phyloP scores from a whole-genome alignment of 2,329 filamentous ascomycete species.

The Penicillium sclerotiorum region DNA sequence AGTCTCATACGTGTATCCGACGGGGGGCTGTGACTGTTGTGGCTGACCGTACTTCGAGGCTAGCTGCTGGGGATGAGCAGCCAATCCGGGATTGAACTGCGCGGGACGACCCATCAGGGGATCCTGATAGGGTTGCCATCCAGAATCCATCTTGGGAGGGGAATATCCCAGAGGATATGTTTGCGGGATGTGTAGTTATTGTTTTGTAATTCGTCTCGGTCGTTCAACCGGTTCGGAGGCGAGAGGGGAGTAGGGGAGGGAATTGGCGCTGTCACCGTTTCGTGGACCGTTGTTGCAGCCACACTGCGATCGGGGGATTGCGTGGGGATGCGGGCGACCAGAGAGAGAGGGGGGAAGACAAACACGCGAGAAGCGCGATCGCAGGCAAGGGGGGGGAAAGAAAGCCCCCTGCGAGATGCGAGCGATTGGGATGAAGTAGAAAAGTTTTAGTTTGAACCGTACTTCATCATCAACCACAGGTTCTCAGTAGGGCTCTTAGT shows the following conservation, averaged over 20 bases:
- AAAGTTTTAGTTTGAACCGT: constrained; percentile 21
- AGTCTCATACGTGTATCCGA: constrained; percentile 68
- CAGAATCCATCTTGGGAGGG: constrained; percentile 49
- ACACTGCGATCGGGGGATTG: constrained; percentile 34
- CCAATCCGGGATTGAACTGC: constrained; percentile 63
- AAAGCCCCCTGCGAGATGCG: constrained; percentile 21
- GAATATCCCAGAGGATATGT: constrained; percentile 30
- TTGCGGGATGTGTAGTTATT: no score
- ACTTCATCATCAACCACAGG: constrained; percentile 33
- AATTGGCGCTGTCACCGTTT: constrained; percentile 11
- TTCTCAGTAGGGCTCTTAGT: no score
- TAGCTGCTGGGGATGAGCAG: constrained; percentile 52
- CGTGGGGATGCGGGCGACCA: constrained; percentile 19
- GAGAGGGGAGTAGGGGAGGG: constrained; percentile 6
- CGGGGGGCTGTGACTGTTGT: constrained; percentile 55
- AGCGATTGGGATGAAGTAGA: constrained; percentile 13
- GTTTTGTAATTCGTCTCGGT: no score
- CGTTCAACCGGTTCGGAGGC: no score
- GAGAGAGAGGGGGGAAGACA: constrained; percentile 30
- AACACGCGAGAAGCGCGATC: constrained; percentile 34
- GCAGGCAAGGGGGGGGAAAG: constrained; percentile 13
- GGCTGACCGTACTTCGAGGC: constrained; percentile 54
- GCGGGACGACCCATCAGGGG: constrained; percentile 61
- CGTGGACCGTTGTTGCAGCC: constrained; percentile 28
- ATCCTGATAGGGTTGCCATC: constrained; percentile 72